phyloP scores from a whole-genome alignment of 2,329 filamentous ascomycete genomes.

The Fusarium dlaminii region DNA sequence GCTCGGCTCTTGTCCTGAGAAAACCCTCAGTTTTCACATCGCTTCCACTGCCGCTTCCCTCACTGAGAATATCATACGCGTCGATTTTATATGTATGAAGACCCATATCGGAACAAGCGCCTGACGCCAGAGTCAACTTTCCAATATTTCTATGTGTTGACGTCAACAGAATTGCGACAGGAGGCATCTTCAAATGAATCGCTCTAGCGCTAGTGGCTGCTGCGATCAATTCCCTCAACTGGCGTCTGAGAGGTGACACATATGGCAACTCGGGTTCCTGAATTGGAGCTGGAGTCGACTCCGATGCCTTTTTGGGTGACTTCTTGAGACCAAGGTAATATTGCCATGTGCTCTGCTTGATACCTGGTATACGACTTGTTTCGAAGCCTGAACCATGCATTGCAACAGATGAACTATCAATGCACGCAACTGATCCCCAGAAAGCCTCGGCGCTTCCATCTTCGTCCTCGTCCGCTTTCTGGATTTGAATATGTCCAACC shows the following conservation, averaged over 20 bases:
- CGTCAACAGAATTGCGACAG: slow-evolving; percentile 85
- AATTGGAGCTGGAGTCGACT: slow-evolving; percentile 52
- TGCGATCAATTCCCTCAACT: slow-evolving; percentile 84
- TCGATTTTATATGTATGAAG: slow-evolving; percentile 90
- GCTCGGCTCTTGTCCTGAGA: slow-evolving; percentile 84
- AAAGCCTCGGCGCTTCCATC: slow-evolving; percentile 71
- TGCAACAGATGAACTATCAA: slow-evolving; percentile 86
- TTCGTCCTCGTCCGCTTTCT: slow-evolving; percentile 63
- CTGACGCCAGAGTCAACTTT: slow-evolving; percentile 80
- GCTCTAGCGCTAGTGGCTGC: slow-evolving; percentile 90
- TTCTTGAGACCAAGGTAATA: slow-evolving; percentile 86
- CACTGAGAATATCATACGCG: slow-evolving; percentile 93
- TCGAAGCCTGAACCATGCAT: slow-evolving; percentile 93
- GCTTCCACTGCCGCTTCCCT: slow-evolving; percentile 80
- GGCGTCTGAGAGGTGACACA: slow-evolving; percentile 70
- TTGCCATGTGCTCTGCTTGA: slow-evolving; percentile 81
- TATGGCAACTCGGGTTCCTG: slow-evolving; percentile 60
- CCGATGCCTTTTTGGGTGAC: slow-evolving; percentile 60
- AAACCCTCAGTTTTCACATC: slow-evolving; percentile 96
- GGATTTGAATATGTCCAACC: slow-evolving; percentile 76
- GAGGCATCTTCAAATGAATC: slow-evolving; percentile 86
- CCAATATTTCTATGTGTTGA: slow-evolving; percentile 95
- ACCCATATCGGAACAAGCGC: slow-evolving; percentile 87
- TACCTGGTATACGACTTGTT: slow-evolving; percentile 80
- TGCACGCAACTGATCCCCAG: slow-evolving; percentile 87